phyloP scores from a whole-genome alignment of 106 monocot genomes.

The Cymbidium sinense region DNA sequence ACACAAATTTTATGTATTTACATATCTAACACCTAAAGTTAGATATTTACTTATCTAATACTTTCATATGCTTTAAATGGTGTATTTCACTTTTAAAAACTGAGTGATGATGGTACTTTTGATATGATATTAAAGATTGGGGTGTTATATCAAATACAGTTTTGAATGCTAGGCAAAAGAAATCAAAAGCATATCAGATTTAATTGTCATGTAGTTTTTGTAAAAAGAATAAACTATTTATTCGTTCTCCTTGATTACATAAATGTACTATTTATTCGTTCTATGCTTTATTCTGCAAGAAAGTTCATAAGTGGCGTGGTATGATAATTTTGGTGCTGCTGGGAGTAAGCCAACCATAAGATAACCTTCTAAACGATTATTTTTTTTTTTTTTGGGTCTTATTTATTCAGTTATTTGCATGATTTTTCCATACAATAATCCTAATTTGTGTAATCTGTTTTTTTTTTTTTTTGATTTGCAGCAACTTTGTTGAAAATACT shows the following conservation, averaged over 20 bases:
- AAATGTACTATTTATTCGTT: neutral
- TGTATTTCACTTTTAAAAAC: too few species aligned
- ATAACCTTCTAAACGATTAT: neutral
- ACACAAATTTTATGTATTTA: too few species aligned
- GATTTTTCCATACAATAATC: neutral
- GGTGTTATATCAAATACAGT: too few species aligned
- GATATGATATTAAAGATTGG: too few species aligned
- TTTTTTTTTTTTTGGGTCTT: neutral
- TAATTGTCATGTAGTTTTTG: too few species aligned
- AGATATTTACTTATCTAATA: too few species aligned
- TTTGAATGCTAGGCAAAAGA: too few species aligned
- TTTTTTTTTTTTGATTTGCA: too few species aligned
- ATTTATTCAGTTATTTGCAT: neutral
- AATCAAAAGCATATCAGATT: too few species aligned
- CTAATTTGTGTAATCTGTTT: neutral
- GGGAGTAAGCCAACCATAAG: neutral
- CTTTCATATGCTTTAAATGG: too few species aligned
- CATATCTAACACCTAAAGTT: too few species aligned
- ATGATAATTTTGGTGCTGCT: neutral
- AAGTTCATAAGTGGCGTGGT: neutral
- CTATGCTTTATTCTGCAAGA: neutral
- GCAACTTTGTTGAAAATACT: neutral
- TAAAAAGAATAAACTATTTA: neutral
- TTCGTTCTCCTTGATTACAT: neutral
- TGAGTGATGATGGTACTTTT: too few species aligned